Percentiles rank a stretch among this genome's conserved stretches.
Evolutionary conservation across 75 land plant genomes (phyloP).

Genomic region (Pinus tabuliformis): DNA sequence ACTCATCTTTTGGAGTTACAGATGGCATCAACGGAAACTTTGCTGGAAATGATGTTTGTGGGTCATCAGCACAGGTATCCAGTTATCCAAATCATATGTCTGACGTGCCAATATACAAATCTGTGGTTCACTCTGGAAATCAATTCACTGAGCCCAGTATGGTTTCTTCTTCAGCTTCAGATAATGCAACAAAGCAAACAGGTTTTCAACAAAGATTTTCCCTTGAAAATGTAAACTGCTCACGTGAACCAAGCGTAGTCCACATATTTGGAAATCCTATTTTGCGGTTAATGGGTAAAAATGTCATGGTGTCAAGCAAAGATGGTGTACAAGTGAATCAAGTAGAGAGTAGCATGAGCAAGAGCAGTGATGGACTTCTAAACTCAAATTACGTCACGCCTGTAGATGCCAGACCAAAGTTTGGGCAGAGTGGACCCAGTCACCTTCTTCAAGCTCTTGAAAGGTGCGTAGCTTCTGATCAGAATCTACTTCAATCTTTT

Average conservation of each 20-base stretch:
- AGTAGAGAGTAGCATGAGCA: background rate
- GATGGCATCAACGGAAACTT: background rate
- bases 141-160: background rate
- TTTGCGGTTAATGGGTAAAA: constrained; percentile 8
- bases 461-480: constrained; percentile 3
- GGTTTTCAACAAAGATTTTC: background rate
- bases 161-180: background rate
- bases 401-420: background rate
- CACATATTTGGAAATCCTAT: constrained; percentile 11
- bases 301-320: constrained; percentile 6
- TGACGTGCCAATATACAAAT: background rate
- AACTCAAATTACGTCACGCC: background rate
- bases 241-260: constrained; percentile 1
- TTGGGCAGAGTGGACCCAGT: background rate
- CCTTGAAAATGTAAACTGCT: background rate
- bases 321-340: background rate
- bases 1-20: background rate
- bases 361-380: background rate
- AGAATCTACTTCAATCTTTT: background rate
- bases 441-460: background rate
- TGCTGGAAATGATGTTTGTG: background rate
- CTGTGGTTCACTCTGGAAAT: background rate
- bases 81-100: background rate
- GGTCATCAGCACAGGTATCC: background rate
- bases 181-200: background rate